Percentiles rank a stretch among this genome's conserved stretches.
These are phyloP conservation scores for Aspergillus sergii DNA, from an alignment of 2,329 filamentous ascomycete genomes.

Conservation along the genomic window DNA sequence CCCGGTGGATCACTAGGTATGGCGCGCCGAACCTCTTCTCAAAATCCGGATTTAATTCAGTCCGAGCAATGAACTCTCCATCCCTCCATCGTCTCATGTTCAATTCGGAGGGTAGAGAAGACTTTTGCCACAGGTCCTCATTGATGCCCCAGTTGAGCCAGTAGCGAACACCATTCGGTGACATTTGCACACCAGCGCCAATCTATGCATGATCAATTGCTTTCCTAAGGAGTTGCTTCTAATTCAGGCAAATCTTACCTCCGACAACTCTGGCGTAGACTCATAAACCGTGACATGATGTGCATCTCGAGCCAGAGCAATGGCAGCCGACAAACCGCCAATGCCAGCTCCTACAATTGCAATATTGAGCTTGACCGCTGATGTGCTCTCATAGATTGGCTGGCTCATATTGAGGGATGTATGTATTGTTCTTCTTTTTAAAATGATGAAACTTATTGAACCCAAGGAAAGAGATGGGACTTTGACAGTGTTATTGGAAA, in stretches of 20 bases:
- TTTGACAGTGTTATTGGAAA: not conserved
- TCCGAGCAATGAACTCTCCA: slow-evolving; percentile 41
- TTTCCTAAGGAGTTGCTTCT: not conserved
- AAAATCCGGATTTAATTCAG: slow-evolving; percentile 34
- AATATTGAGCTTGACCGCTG: not conserved
- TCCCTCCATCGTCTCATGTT: slow-evolving; percentile 43
- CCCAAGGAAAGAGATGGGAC: not conserved
- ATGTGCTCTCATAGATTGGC: not conserved
- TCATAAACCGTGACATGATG: not conserved
- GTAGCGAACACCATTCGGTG: slow-evolving; percentile 45
- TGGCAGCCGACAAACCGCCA: not conserved
- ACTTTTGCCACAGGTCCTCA: slow-evolving; percentile 24
- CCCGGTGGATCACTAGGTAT: no score
- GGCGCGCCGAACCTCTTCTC: slow-evolving; percentile 6
- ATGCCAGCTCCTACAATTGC: not conserved
- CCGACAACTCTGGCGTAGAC: not conserved
- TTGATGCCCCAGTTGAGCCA: slow-evolving; percentile 45
- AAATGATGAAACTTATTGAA: not conserved
- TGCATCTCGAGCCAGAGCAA: not conserved
- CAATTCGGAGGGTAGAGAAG: slow-evolving; percentile 21
- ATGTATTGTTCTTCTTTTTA: not conserved
- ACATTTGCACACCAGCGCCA: slow-evolving; percentile 43
- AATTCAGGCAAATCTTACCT: not conserved
- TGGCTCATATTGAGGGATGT: not conserved
- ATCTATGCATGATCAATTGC: slow-evolving; percentile 20